Conservation (phyloP, 495 filamentous ascomycete genomes). For the Chaetomium tenue region DNA sequence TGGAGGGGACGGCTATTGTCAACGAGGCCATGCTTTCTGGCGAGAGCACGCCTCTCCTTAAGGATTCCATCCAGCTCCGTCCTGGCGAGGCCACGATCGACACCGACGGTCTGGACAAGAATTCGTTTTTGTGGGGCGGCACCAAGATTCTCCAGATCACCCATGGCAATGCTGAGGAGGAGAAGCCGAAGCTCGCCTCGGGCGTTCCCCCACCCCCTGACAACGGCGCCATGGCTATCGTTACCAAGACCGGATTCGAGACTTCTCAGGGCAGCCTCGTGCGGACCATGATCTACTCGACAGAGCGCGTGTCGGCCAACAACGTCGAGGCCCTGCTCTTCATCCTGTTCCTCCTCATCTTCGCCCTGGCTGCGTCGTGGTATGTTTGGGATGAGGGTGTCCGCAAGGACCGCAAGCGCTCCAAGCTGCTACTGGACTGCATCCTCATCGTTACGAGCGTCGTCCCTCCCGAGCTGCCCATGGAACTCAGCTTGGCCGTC, state of each 20-base stretch:
- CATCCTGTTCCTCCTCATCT: conserved; percentile 93
- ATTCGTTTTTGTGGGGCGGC: conserved; percentile 90
- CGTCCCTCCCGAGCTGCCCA: conserved; percentile 94
- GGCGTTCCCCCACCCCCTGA: conserved; percentile 76
- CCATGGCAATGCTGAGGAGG: conserved; percentile 74
- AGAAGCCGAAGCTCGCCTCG: conserved; percentile 61
- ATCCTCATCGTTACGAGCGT: conserved; percentile 97
- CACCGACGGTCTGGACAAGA: conserved; percentile 90
- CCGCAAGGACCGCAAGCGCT: conserved; percentile 85
- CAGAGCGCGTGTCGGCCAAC: conserved; percentile 95
- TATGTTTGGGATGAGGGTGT: conserved; percentile 99
- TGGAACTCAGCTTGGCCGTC: conserved; percentile 96
- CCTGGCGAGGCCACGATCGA: conserved; percentile 83
- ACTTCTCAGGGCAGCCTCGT: conserved; percentile 97
- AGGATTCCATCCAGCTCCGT: conserved; percentile 92
- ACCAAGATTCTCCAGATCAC: conserved; percentile 97
- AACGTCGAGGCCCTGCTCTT: conserved; percentile 93
- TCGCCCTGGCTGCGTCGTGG: conserved; percentile 98
- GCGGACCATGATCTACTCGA: conserved; percentile 99
- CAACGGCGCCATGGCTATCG: conserved; percentile 88
- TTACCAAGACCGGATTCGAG: conserved; percentile 97
- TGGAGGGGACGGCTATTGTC: conserved; percentile 94
- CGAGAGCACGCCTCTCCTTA: conserved; percentile 93
- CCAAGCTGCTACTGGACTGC: conserved; percentile 95
- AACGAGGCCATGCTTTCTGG: conserved; percentile 99